Evolutionary conservation across 1,284 basidiomycete species (phyloP).

Genomic region (Cutaneotrichosporon cavernicola): DNA sequence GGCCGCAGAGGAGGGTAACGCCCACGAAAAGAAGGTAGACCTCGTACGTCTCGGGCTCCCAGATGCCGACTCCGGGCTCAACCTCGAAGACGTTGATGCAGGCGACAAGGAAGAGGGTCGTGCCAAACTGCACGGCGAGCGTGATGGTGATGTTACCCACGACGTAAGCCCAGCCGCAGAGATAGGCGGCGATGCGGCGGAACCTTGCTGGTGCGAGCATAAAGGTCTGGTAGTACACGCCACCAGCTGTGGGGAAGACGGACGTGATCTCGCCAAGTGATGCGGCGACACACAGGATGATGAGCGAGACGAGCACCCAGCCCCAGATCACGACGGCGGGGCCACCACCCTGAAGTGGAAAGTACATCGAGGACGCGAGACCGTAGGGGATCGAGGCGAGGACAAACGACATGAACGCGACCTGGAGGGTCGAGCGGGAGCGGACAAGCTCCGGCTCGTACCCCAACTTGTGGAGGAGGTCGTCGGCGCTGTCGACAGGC

Average conservation of each 20-base stretch:
- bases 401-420: constrained; percentile 39
- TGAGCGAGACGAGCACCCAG: constrained; percentile 55
- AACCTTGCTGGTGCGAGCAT: constrained; percentile 54
- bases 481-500: constrained; percentile 18
- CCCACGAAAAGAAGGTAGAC: constrained; percentile 54
- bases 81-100: constrained; percentile 54
- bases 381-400: constrained; percentile 41
- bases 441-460: constrained; percentile 23
- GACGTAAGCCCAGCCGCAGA: constrained; percentile 56
- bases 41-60: constrained; percentile 51
- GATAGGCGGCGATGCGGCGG: constrained; percentile 52
- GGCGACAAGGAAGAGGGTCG: constrained; percentile 55
- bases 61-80: constrained; percentile 29
- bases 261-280: constrained; percentile 56
- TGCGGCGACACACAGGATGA: constrained; percentile 54
- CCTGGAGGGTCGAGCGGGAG: constrained; percentile 20
- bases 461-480: constrained; percentile 25
- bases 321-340: constrained; percentile 53
- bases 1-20: constrained; percentile 47
- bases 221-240: constrained; percentile 56
- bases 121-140: constrained; percentile 44
- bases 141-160: constrained; percentile 55
- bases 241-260: constrained; percentile 55
- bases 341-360: constrained; percentile 37
- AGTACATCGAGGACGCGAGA: constrained; percentile 13